phyloP scores from a whole-genome alignment of 306 rosid species.

The Prunus armeniaca region DNA sequence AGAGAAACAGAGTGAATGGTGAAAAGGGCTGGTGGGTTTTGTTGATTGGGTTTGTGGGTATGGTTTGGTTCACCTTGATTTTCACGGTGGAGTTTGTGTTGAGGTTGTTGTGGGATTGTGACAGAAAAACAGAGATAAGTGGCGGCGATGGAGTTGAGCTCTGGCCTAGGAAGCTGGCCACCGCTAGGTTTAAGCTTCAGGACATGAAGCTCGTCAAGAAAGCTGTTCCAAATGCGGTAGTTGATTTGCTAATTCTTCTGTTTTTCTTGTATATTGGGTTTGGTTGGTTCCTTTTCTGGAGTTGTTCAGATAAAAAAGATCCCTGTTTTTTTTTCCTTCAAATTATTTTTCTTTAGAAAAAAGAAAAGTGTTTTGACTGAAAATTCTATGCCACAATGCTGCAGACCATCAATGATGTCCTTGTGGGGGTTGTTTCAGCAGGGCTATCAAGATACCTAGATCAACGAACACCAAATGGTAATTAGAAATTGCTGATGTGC shows the following conservation, averaged over 20 bases:
- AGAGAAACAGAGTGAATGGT: background rate
- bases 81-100: conserved; percentile 40
- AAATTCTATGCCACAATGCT: conserved; percentile 32
- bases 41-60: conserved; percentile 18
- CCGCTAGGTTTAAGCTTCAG: conserved; percentile 56
- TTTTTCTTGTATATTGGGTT: too few species aligned
- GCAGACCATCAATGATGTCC: conserved; percentile 89
- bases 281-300: too few species aligned
- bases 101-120: conserved; percentile 53
- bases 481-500: background rate
- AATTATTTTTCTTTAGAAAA: too few species aligned
- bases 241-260: background rate
- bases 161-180: conserved; percentile 80
- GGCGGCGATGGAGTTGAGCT: conserved; percentile 86
- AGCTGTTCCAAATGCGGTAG: conserved; percentile 50
- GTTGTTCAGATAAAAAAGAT: too few species aligned
- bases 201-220: conserved; percentile 68
- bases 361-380: background rate
- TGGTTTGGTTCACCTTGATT: conserved; percentile 42
- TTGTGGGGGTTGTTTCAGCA: conserved; percentile 65
- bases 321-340: too few species aligned
- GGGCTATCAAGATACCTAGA: conserved; percentile 80
- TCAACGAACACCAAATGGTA: conserved; percentile 64
- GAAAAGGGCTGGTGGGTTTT: background rate
- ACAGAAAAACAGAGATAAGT: conserved; percentile 42